Evolutionary conservation across 108 stramenopile species (phyloP).

Genomic region (Chaetoceros tenuissimus): DNA sequence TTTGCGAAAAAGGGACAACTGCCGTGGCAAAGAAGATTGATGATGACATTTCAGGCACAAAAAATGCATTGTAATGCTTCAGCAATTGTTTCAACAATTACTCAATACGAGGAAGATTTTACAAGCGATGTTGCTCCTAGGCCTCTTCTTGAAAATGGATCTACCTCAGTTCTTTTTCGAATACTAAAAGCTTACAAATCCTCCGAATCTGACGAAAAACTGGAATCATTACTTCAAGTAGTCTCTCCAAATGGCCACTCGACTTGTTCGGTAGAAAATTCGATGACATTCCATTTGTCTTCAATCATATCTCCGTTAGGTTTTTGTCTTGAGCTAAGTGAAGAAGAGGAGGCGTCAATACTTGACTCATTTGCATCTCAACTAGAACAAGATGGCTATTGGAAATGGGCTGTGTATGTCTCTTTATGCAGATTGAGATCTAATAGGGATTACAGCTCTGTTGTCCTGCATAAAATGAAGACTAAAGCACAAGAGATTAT

Average conservation of each 20-base stretch:
- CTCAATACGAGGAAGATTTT: not conserved
- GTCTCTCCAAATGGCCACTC: conserved; percentile 25
- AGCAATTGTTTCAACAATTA: not conserved
- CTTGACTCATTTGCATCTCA: conserved; percentile 53
- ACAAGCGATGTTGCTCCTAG: not conserved
- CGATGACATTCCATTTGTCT: conserved; percentile 40
- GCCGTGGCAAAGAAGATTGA: not conserved
- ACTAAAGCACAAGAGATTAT: conserved; percentile 44
- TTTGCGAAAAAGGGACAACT: conserved; percentile 13
- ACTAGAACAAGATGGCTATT: conserved; percentile 39
- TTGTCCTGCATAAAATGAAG: conserved; percentile 12
- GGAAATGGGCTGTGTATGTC: conserved; percentile 81
- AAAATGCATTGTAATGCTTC: not conserved
- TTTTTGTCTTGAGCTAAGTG: not conserved
- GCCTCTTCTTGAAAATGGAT: not conserved
- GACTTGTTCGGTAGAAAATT: conserved; percentile 25
- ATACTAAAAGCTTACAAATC: not conserved
- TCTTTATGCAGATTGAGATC: conserved; percentile 25
- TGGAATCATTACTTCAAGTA: conserved; percentile 14
- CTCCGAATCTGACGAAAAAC: conserved; percentile 1
- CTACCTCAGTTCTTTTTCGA: conserved; percentile 8
- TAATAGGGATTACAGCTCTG: conserved; percentile 7
- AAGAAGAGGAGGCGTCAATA: conserved; percentile 31
- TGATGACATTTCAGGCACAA: not conserved
- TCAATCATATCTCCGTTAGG: conserved; percentile 24